Conservation (phyloP, 495 filamentous ascomycete species). For the Penicillium pulvis region DNA sequence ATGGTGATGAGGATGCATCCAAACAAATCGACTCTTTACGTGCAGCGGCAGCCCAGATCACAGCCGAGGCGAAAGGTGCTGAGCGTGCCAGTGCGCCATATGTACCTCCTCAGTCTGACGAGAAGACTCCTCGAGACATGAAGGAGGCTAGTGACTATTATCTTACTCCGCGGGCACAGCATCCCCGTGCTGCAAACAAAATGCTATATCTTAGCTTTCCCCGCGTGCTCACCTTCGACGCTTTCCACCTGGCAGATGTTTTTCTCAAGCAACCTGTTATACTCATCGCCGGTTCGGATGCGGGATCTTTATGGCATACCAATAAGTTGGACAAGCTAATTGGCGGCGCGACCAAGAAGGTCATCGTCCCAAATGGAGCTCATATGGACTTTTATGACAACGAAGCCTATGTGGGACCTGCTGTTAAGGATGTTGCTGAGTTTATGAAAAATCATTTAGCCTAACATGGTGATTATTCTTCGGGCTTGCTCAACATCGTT, state of each 20-base stretch:
- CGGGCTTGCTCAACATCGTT: too few species aligned
- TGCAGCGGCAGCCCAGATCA: background rate
- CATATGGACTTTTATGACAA: conserved; percentile 19
- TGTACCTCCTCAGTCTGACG: conserved; percentile 9
- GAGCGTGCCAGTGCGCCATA: conserved; percentile 10
- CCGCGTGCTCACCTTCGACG: conserved; percentile 13
- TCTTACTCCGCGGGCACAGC: background rate
- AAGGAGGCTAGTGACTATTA: conserved; percentile 12
- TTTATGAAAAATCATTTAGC: background rate
- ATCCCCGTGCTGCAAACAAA: conserved; percentile 11
- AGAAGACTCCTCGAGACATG: conserved; percentile 13
- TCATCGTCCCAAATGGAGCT: conserved; percentile 9
- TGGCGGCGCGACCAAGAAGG: conserved; percentile 9
- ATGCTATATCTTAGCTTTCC: conserved; percentile 11
- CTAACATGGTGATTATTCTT: background rate
- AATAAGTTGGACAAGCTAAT: conserved; percentile 12
- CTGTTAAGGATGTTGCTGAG: conserved; percentile 1
- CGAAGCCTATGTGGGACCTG: background rate
- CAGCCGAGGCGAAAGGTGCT: conserved; percentile 8
- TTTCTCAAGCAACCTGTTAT: conserved; percentile 11
- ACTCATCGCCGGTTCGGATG: conserved; percentile 13
- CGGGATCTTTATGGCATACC: conserved; percentile 17
- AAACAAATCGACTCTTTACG: background rate
- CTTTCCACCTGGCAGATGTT: conserved; percentile 14
- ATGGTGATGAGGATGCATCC: background rate